Conservation (phyloP, 345 rosid species). For the Rhodamnia rubescens region DNA sequence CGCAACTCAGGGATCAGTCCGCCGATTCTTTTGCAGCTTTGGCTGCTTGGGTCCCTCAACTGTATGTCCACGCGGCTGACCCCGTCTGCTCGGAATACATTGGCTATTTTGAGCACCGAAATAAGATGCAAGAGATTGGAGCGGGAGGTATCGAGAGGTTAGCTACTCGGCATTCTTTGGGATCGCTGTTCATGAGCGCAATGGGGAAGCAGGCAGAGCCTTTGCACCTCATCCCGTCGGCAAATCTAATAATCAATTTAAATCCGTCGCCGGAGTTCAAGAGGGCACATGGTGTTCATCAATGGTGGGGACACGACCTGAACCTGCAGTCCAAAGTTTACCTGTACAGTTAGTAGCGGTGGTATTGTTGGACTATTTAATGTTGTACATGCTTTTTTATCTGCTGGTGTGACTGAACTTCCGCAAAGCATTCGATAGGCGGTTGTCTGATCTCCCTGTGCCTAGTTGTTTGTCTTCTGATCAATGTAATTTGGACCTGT, state of each 20-base stretch:
- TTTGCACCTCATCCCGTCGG: conserved; percentile 66
- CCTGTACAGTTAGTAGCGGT: conserved; percentile 24
- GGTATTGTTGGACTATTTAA: not conserved
- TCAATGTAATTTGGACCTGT: not conserved
- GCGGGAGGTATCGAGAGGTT: conserved; percentile 55
- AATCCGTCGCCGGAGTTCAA: conserved; percentile 34
- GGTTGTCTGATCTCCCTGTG: not conserved
- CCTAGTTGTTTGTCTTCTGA: not conserved
- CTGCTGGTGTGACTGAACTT: not conserved
- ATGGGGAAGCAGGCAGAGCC: conserved; percentile 59
- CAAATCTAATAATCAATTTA: conserved; percentile 41
- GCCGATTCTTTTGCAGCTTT: conserved; percentile 39
- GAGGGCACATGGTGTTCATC: conserved; percentile 86
- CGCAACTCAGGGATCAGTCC: conserved; percentile 14
- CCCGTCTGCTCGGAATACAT: conserved; percentile 69
- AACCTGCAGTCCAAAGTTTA: conserved; percentile 38
- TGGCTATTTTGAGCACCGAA: conserved; percentile 83
- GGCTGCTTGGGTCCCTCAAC: conserved; percentile 54
- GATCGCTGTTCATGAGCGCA: conserved; percentile 47
- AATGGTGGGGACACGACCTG: conserved; percentile 77
- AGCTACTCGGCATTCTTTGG: conserved; percentile 61
- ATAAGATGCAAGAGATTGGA: conserved; percentile 80
- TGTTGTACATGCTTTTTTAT: not conserved
- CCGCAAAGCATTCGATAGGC: not conserved
- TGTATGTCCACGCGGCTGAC: conserved; percentile 56